Base-by-base conservation (phyloP, 306 rosid species). In the Cercis canadensis region DNA sequence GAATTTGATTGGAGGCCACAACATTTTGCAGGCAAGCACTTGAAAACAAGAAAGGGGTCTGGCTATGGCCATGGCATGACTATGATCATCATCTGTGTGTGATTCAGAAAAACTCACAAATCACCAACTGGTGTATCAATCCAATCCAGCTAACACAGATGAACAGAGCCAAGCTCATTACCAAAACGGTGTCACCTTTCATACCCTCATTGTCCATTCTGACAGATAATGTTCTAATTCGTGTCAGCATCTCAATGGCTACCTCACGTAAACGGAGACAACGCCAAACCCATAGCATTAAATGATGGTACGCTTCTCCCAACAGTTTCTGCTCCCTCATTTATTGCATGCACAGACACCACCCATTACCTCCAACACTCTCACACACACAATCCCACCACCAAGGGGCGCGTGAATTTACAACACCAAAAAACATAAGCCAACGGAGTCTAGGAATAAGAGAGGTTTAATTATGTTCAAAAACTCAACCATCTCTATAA, bases 261-360 rank as follows among this genome's bases (percentile, higher is more conserved):
- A 7, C 4, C 58, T 47, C 55, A 62, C 65, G 73, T 33, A 59
- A 47, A 37, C 17, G 62, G 6, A 67, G 71, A 67, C 76, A 58
- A 41, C 3, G 72, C 75, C 81, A 54, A 21, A 62, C 37, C 39
- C 58, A 0, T 15, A 0, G 80, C 91, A 87, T 87, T 92, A 62
- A 85, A 67, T 83, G 86, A 70, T 47, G 55, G 73, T 69, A 80
- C 92, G 41, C 62, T 75, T 77, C 82, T 69, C 67, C 87, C 86
- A 80, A 77, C 87, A 88, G 19, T 69, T 58, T 83, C 90, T 86
- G 88, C 69, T 49, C 7, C 67, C 63, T 47, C 86, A 79, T 81
- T 90, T 44, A 91, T 72, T 83, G 81, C 82, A 8, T 63, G 5
- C 10, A n/a, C 70, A 32, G 24, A n/a, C 29, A 36, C 55, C 47